These are phyloP conservation scores for Phytopythium ostracodes DNA, from an alignment of 352 stramenopile genomes.

Conservation along the genomic window DNA sequence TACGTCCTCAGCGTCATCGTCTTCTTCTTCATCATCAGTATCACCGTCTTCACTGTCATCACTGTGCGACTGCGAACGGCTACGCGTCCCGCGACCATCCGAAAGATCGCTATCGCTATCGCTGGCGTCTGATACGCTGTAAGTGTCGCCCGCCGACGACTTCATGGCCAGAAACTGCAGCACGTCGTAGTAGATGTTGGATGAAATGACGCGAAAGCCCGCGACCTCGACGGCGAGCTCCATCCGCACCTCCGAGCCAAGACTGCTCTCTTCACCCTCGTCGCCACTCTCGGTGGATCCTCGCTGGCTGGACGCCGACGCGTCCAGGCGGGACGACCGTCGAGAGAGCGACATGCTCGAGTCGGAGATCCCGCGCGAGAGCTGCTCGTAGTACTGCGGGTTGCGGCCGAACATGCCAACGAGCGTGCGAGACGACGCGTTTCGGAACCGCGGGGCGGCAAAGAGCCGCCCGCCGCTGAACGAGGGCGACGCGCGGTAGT, in stretches of 20 bases:
- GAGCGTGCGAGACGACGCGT: conserved; percentile 35
- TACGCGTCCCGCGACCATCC: not conserved
- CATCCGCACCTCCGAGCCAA: conserved; percentile 40
- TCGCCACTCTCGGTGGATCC: conserved; percentile 4
- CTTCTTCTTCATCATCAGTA: conserved; percentile 3
- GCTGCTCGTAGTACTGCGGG: not conserved
- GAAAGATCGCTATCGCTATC: not conserved
- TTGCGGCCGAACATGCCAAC: conserved; percentile 31
- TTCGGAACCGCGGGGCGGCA: conserved; percentile 23
- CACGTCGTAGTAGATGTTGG: conserved; percentile 79
- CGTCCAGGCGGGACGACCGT: not conserved
- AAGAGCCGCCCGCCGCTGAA: not conserved
- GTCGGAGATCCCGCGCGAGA: conserved; percentile 5
- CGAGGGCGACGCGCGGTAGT: conserved; percentile 1
- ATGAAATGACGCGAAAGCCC: conserved; percentile 76
- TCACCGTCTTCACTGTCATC: conserved; percentile 7
- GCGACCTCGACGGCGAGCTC: conserved; percentile 68
- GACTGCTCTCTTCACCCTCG: conserved; percentile 3
- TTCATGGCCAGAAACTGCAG: conserved; percentile 48
- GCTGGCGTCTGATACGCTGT: not conserved
- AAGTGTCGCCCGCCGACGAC: not conserved
- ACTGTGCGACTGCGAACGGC: not conserved
- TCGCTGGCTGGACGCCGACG: conserved; percentile 1
- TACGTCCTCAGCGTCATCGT: not conserved
- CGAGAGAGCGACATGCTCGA: conserved; percentile 6